Conservation (phyloP, 176 grass and related monocot genomes). For the Ananas comosus region DNA sequence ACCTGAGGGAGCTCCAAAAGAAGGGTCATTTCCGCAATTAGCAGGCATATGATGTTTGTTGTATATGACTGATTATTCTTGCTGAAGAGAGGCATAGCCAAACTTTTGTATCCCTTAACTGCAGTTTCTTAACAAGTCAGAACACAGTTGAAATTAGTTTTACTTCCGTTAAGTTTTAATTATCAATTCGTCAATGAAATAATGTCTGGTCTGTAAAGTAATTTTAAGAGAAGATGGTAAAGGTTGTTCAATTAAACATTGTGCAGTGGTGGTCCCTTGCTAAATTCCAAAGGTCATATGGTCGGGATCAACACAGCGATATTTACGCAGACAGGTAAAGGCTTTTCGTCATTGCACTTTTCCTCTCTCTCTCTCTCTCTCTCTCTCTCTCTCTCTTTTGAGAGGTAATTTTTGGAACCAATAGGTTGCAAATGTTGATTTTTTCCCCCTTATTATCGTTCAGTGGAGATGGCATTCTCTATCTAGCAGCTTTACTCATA, state of each 20-base stretch:
- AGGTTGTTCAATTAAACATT: conserved; percentile 11
- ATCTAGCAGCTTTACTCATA: background rate
- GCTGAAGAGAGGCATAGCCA: too few species aligned
- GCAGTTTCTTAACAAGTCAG: too few species aligned
- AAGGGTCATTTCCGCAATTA: too few species aligned
- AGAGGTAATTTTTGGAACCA: background rate
- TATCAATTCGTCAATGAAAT: too few species aligned
- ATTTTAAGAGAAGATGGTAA: conserved; percentile 8
- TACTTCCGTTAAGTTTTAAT: too few species aligned
- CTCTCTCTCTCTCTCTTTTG: background rate
- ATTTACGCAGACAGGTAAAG: conserved; percentile 87
- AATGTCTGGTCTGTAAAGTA: background rate
- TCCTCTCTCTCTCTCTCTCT: background rate
- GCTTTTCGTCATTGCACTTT: background rate
- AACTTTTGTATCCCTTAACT: too few species aligned
- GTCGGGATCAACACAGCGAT: conserved; percentile 97
- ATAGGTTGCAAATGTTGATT: background rate
- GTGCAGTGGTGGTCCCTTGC: conserved; percentile 89
- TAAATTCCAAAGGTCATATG: conserved; percentile 88
- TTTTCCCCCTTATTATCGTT: too few species aligned
- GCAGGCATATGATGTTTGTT: too few species aligned
- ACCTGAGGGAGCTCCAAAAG: too few species aligned
- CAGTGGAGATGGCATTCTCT: background rate
- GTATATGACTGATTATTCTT: too few species aligned
- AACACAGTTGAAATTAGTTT: too few species aligned